phyloP scores from a whole-genome alignment of 345 rosid genomes.

The Lepidium didymum region DNA sequence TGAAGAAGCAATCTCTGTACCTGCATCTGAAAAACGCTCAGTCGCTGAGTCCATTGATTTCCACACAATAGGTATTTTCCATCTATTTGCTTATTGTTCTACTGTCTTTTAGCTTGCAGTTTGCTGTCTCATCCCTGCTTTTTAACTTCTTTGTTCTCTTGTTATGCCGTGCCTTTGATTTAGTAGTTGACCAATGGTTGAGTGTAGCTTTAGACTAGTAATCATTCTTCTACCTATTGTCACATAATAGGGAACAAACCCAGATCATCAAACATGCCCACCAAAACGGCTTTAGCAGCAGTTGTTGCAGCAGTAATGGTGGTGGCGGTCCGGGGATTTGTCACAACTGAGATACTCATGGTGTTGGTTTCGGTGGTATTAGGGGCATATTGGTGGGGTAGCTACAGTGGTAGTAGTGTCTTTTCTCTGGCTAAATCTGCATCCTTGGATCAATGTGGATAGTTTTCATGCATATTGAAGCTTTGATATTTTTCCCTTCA shows the following conservation, averaged over 20 bases:
- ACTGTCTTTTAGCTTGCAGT: not conserved
- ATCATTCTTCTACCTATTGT: slow-evolving; percentile 51
- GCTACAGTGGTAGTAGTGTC: slow-evolving; percentile 66
- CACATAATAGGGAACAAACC: slow-evolving; percentile 84
- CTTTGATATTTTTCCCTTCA: not conserved
- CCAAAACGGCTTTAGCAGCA: slow-evolving; percentile 80
- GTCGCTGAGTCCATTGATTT: slow-evolving; percentile 86
- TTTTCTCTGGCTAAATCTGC: slow-evolving; percentile 40
- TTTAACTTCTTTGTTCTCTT: not conserved
- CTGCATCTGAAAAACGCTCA: slow-evolving; percentile 61
- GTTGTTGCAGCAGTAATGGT: slow-evolving; percentile 65
- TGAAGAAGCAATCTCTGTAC: slow-evolving; percentile 92
- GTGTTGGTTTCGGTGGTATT: slow-evolving; percentile 68
- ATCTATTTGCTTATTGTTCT: not conserved
- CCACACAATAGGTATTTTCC: slow-evolving; percentile 58
- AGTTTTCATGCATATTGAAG: not conserved
- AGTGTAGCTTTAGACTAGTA: slow-evolving; percentile 32
- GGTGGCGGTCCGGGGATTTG: slow-evolving; percentile 62
- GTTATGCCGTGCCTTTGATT: slow-evolving; percentile 14
- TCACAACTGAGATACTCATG: slow-evolving; percentile 60
- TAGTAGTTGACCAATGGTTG: slow-evolving; percentile 23
- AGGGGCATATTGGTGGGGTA: slow-evolving; percentile 79
- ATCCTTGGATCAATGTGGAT: slow-evolving; percentile 14
- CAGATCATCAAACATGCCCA: slow-evolving; percentile 68
- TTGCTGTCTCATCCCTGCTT: not conserved